Conservation (phyloP, 2,329 filamentous ascomycete species). For the Laburnicola sp. region DNA sequence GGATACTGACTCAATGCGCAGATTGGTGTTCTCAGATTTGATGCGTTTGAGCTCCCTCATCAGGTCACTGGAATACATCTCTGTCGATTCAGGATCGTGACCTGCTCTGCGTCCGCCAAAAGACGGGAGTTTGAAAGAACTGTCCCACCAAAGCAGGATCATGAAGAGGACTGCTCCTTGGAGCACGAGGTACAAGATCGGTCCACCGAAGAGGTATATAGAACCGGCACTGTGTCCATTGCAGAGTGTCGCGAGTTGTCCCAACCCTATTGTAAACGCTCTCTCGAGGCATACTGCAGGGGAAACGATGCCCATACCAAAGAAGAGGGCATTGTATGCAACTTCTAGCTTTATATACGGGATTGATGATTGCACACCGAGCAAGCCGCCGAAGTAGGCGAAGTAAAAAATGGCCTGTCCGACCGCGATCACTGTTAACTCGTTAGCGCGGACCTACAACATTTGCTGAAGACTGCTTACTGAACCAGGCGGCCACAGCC, state of each 20-base stretch:
- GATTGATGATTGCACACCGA: constrained; percentile 24
- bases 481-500: constrained; percentile 67
- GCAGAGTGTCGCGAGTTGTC: constrained; percentile 75
- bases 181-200: constrained; percentile 76
- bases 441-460: neutral
- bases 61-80: constrained; percentile 59
- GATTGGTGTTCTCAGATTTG: constrained; percentile 67
- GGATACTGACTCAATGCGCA: constrained; percentile 74
- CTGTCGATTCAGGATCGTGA: constrained; percentile 56
- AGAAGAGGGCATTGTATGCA: constrained; percentile 25
- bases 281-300: constrained; percentile 25
- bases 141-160: constrained; percentile 60
- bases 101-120: constrained; percentile 45
- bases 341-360: constrained; percentile 24
- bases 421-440: constrained; percentile 69
- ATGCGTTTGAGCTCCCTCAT: constrained; percentile 64
- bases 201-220: constrained; percentile 76
- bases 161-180: constrained; percentile 71
- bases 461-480: neutral
- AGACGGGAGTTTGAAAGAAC: constrained; percentile 52
- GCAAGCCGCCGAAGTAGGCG: constrained; percentile 45
- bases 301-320: constrained; percentile 27
- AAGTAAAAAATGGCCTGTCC: constrained; percentile 63
- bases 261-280: constrained; percentile 25
- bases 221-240: constrained; percentile 59